Percentiles rank a stretch among this genome's conserved stretches.
These are phyloP conservation scores for Cicer cuneatum DNA, from an alignment of 306 rosid genomes.

Conservation along the genomic window DNA sequence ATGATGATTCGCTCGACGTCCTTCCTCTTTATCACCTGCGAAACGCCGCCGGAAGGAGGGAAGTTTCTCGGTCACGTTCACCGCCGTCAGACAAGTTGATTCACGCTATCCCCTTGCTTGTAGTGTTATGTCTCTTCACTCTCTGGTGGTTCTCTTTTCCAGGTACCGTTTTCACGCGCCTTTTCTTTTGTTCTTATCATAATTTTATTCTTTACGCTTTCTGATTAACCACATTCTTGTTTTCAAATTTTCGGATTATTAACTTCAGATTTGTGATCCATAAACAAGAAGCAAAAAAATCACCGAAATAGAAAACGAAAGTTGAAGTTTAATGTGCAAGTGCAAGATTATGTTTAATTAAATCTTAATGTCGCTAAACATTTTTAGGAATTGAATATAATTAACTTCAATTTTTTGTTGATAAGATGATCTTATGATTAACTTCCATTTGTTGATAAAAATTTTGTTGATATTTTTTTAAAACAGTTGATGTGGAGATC, in stretches of 20 bases:
- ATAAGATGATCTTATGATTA: not conserved
- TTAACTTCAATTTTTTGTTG: conserved; percentile 13
- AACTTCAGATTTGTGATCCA: not conserved
- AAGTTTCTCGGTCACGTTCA: conserved; percentile 33
- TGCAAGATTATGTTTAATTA: not conserved
- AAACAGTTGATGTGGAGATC: conserved; percentile 53
- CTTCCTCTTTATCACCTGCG: conserved; percentile 53
- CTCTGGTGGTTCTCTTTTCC: conserved; percentile 74
- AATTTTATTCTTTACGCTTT: not conserved
- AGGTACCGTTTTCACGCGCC: conserved; percentile 43
- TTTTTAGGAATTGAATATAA: conserved; percentile 27
- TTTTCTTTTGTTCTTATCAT: not conserved
- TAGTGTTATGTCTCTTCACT: conserved; percentile 57
- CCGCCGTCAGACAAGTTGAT: conserved; percentile 46
- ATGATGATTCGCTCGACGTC: conserved; percentile 29
- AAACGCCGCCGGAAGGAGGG: conserved; percentile 41
- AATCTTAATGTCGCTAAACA: not conserved
- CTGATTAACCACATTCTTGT: not conserved
- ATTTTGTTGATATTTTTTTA: conserved; percentile 34
- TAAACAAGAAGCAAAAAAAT: not conserved
- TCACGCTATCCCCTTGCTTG: conserved; percentile 51
- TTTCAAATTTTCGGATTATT: not conserved
- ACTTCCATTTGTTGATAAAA: conserved; percentile 12
- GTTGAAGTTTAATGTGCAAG: conserved; percentile 23
- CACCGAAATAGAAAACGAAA: not conserved